These are phyloP conservation scores for Punctularia strigosozonata DNA, from an alignment of 768 basidiomycete species.

Conservation along the genomic window DNA sequence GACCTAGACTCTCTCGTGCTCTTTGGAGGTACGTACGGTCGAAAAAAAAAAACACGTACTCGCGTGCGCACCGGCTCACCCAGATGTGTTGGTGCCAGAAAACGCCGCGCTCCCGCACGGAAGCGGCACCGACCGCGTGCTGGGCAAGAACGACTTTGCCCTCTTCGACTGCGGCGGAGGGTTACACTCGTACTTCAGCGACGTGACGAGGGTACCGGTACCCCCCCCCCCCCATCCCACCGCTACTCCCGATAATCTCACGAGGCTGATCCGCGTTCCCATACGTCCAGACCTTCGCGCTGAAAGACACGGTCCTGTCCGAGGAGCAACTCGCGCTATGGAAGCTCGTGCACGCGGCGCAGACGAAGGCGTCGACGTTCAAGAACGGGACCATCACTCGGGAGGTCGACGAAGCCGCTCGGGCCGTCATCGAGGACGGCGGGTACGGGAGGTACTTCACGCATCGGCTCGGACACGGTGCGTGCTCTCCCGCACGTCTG, in stretches of 20 bases:
- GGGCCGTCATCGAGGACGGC: constrained; percentile 28
- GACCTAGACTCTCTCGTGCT: constrained; percentile 53
- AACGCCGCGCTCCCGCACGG: constrained; percentile 86
- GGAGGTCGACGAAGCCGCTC: constrained; percentile 54
- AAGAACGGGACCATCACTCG: constrained; percentile 35
- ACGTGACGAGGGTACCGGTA: constrained; percentile 59
- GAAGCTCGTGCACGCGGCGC: constrained; percentile 54
- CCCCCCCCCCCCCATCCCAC: background rate
- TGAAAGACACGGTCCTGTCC: constrained; percentile 44
- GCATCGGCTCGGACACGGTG: constrained; percentile 73
- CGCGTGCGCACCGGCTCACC: too few relatives aligned
- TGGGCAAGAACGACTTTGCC: constrained; percentile 48
- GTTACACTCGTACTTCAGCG: constrained; percentile 66
- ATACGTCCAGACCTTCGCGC: constrained; percentile 45
- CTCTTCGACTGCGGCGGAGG: constrained; percentile 66
- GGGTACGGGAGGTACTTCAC: constrained; percentile 57
- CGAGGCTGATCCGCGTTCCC: constrained; percentile 4
- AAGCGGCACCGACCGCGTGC: constrained; percentile 51
- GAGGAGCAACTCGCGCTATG: constrained; percentile 43
- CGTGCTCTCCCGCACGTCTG: constrained; percentile 8
- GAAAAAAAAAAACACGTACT: too few relatives aligned
- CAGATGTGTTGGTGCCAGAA: constrained; percentile 45
- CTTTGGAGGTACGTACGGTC: constrained; percentile 53
- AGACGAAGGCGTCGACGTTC: constrained; percentile 39
- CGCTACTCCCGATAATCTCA: background rate